phyloP scores from a whole-genome alignment of 148 eudicot species.

The Silene latifolia region DNA sequence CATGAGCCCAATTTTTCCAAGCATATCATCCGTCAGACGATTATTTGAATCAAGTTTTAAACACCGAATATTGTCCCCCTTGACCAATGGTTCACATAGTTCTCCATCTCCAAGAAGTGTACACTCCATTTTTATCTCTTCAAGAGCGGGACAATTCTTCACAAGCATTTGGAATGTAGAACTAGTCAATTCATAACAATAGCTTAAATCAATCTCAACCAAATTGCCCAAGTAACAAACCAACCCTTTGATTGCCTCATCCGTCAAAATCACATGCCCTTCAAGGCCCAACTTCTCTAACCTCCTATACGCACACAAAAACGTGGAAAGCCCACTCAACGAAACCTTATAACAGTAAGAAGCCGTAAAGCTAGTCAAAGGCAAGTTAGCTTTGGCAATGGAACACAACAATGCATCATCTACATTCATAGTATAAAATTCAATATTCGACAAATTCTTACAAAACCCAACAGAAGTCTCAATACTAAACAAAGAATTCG shows the following conservation, averaged over 20 bases:
- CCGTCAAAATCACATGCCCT: neutral
- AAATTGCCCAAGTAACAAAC: neutral
- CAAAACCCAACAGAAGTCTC: neutral
- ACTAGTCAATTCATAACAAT: neutral
- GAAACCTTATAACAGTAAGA: neutral
- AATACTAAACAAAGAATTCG: neutral
- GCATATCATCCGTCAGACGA: neutral
- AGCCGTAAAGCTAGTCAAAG: neutral
- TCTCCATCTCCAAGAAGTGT: neutral
- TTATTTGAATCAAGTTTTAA: neutral
- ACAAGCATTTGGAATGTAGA: neutral
- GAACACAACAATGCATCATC: neutral
- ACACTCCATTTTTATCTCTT: neutral
- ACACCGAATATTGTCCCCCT: neutral
- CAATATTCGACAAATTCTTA: neutral
- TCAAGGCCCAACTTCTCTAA: neutral
- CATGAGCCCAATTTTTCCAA: neutral
- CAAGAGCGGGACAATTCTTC: neutral
- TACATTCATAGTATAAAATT: neutral
- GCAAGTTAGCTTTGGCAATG: constrained; percentile 6
- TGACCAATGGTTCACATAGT: neutral
- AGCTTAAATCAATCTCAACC: neutral
- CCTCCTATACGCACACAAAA: neutral
- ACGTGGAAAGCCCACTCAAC: neutral
- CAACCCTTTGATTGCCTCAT: neutral